Percentiles rank a stretch among this genome's conserved stretches.
These are phyloP conservation scores for Starmerella potacharoeniae DNA, from an alignment of 805 yeast genomes.

Conservation along the genomic window DNA sequence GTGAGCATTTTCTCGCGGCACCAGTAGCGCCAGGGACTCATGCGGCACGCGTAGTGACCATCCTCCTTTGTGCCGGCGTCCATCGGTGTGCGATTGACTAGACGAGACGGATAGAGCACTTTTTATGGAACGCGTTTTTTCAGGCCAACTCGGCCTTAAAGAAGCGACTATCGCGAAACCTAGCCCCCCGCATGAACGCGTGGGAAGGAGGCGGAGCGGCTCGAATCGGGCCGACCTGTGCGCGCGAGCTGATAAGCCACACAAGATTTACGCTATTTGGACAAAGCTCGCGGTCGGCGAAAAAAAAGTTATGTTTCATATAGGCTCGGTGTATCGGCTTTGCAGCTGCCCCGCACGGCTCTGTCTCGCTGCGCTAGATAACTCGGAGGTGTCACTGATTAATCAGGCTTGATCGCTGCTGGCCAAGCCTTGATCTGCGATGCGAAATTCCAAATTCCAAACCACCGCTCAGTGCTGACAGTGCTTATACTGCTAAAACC, in stretches of 20 bases:
- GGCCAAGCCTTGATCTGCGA: too few relatives aligned
- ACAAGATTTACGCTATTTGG: too few relatives aligned
- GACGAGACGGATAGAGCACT: neutral
- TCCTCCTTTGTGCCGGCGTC: slow-evolving; percentile 71
- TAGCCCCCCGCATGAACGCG: neutral
- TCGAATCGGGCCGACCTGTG: neutral
- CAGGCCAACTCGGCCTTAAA: neutral
- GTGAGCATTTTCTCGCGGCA: slow-evolving; percentile 47
- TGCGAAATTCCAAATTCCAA: too few relatives aligned
- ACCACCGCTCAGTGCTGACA: too few relatives aligned
- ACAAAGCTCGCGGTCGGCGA: too few relatives aligned
- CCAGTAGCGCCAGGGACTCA: slow-evolving; percentile 38
- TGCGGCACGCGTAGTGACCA: slow-evolving; percentile 49
- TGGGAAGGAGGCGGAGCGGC: slow-evolving; percentile 1
- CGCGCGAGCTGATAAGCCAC: neutral
- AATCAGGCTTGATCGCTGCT: too few relatives aligned
- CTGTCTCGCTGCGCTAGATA: too few relatives aligned
- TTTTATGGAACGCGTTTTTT: neutral
- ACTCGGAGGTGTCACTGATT: too few relatives aligned
- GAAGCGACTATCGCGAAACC: neutral
- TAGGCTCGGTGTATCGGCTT: too few relatives aligned
- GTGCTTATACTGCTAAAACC: too few relatives aligned
- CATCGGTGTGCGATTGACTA: neutral
- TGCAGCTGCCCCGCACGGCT: too few relatives aligned
- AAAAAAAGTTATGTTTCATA: too few relatives aligned